Evolutionary conservation across 495 filamentous ascomycete genomes (phyloP).

Genomic region (Cercophora newfieldiana): DNA sequence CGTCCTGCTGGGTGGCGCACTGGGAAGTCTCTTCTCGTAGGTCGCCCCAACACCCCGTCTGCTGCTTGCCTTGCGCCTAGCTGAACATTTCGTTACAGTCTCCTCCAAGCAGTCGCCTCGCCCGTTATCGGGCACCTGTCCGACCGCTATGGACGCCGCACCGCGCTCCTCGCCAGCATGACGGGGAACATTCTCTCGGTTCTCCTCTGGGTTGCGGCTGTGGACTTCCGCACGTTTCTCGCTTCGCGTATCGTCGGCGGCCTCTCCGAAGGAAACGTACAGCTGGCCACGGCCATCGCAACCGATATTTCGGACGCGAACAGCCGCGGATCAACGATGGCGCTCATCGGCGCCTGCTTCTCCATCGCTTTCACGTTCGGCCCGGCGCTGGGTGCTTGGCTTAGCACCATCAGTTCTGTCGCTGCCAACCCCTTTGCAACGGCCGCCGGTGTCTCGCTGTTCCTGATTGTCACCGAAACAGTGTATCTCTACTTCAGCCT

Average conservation of each 20-base stretch:
- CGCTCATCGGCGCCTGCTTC: constrained; percentile 93
- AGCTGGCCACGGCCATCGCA: constrained; percentile 94
- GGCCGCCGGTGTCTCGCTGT: constrained; percentile 80
- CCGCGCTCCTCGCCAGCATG: constrained; percentile 90
- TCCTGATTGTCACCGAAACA: constrained; percentile 82
- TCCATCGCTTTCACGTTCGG: constrained; percentile 96
- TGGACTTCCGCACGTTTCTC: constrained; percentile 93
- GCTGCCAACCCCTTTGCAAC: constrained; percentile 90
- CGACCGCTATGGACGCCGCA: constrained; percentile 84
- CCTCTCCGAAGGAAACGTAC: constrained; percentile 94
- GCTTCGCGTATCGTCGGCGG: constrained; percentile 90
- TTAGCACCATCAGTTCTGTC: constrained; percentile 72
- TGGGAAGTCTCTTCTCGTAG: constrained; percentile 86
- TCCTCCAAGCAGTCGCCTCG: constrained; percentile 90
- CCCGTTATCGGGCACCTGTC: constrained; percentile 87
- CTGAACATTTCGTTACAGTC: constrained; percentile 22
- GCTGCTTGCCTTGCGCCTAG: constrained; percentile 10
- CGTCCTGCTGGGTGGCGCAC: constrained; percentile 89
- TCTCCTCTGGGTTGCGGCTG: constrained; percentile 87
- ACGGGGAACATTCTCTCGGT: constrained; percentile 90
- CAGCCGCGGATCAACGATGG: constrained; percentile 86
- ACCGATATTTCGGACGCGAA: constrained; percentile 88
- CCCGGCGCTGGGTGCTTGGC: constrained; percentile 82
- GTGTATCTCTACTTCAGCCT: constrained; percentile 82
- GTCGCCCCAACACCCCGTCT: constrained; percentile 7